Evolutionary conservation across 805 yeast species (phyloP), one percentile per base, ranked within the genome.

Genomic region (Candida rishiriensis): DNA sequence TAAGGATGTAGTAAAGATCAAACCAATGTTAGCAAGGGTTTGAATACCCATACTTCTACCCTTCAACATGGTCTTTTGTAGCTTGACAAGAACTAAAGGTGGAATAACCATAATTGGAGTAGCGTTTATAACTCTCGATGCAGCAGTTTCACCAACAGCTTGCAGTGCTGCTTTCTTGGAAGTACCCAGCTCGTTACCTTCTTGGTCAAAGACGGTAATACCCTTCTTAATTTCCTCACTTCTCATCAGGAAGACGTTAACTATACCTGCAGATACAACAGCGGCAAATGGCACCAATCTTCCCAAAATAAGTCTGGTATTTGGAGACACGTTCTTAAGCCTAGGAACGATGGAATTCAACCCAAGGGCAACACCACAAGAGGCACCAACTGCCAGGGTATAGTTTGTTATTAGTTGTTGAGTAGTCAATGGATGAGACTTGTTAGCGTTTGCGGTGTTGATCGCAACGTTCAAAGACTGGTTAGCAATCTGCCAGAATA

Each of bases 211-310:
- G 0, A 86, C 93, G 34, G 80, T 66, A 43, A 87, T 87, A 55
- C 96, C 96, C 59, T 83, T 85, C 55, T 80, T 81, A 60, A 93
- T 82, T 67, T 93, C 99, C 65, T 90, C 95, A 45, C 91, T 80
- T 69, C 99, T 81, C 99, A 93, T 93, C 48, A 95, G 75, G 58
- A 88, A 88, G n/a, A 93, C 97, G 55, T 93, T 93, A 34, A 89
- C 95, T 30, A 93, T 73, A 61, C 99, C 98, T 1, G 99, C 99
- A 41, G 93, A 82, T 1, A 90, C 97, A 31, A 93, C 99, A 1
- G 99, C 99, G 0, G 98, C 98, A 70, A 93, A 93, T 7, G 99
- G 99, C 11, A 93, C 96, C 45, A 93, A 73, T 53, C 99, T 82
- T 35, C 90, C 83, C 44, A 93, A 66, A 29, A 90, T 73, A 54